A percentile compares a stretch with the other conserved stretches of the same genome.
These are phyloP conservation scores for Podila epigama DNA, from an alignment of 192 early-diverging fungal genomes.

Conservation along the genomic window DNA sequence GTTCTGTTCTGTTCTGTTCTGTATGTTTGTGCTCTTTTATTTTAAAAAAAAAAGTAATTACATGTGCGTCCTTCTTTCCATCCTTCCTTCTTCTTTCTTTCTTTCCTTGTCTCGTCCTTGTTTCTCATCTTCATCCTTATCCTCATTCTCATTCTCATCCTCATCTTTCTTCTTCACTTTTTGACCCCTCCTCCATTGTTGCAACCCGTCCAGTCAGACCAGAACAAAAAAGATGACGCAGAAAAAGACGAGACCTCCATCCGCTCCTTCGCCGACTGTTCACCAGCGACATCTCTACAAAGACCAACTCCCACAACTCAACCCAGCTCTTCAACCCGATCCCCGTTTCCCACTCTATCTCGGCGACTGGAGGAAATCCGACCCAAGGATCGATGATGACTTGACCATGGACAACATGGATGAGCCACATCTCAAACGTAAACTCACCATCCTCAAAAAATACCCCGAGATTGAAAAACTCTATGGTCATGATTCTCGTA, in stretches of 20 bases:
- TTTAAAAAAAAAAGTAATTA: neutral
- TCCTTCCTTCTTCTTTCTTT: neutral
- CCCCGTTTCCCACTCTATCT: conserved; percentile 80
- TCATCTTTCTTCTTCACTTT: neutral
- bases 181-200: neutral
- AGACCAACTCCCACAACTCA: conserved; percentile 28
- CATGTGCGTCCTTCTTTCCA: too few species aligned
- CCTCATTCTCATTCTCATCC: neutral
- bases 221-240: neutral
- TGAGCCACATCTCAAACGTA: conserved; percentile 94
- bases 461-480: conserved; percentile 92
- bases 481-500: conserved; percentile 83
- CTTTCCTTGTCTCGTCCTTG: neutral
- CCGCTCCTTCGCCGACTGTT: conserved; percentile 23
- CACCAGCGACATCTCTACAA: conserved; percentile 27
- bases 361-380: conserved; percentile 84
- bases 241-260: too few species aligned
- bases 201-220: neutral
- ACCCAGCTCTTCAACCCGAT: conserved; percentile 45
- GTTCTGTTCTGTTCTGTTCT: neutral
- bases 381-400: conserved; percentile 74
- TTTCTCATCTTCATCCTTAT: neutral
- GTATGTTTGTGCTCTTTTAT: too few species aligned
- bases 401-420: conserved; percentile 87
- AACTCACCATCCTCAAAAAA: conserved; percentile 82